Percentiles rank a stretch among this genome's conserved stretches.
Evolutionary conservation across 306 rosid genomes (phyloP).

Genomic region (Quercus mongolica): DNA sequence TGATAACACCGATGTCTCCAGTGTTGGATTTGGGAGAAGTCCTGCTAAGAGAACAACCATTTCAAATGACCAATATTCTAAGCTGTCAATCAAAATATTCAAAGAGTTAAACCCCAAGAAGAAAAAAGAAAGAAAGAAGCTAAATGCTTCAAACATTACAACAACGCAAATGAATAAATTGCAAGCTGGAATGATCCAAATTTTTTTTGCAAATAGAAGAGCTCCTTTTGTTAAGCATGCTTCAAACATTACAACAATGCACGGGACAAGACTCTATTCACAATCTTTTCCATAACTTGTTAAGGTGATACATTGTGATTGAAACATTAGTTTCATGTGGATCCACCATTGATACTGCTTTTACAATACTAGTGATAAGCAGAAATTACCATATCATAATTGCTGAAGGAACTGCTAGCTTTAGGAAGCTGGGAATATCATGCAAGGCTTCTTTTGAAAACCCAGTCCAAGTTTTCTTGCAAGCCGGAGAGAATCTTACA

Average conservation of each 20-base stretch:
- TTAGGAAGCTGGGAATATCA: constrained; percentile 40
- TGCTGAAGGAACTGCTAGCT: constrained; percentile 60
- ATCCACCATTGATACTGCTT: no score
- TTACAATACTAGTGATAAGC: not conserved
- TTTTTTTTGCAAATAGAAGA: not conserved
- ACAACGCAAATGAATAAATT: not conserved
- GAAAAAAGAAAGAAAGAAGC: not conserved
- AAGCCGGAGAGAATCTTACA: constrained; percentile 34
- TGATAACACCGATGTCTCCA: constrained; percentile 61
- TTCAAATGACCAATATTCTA: constrained; percentile 59
- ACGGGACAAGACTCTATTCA: no score
- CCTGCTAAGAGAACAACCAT: constrained; percentile 68
- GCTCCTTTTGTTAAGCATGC: no score
- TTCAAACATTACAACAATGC: no score
- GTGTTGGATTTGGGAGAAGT: constrained; percentile 52
- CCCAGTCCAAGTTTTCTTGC: constrained; percentile 54
- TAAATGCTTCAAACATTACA: not conserved
- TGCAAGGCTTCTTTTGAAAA: constrained; percentile 47
- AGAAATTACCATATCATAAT: constrained; percentile 50
- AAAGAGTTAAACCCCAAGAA: not conserved
- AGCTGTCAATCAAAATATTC: constrained; percentile 28
- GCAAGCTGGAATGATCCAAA: not conserved
- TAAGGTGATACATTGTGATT: no score
- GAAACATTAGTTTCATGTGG: no score
- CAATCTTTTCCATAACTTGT: no score